These are phyloP conservation scores for Oldenlandia corymbosa DNA, from an alignment of 257 asterid genomes.

Conservation along the genomic window DNA sequence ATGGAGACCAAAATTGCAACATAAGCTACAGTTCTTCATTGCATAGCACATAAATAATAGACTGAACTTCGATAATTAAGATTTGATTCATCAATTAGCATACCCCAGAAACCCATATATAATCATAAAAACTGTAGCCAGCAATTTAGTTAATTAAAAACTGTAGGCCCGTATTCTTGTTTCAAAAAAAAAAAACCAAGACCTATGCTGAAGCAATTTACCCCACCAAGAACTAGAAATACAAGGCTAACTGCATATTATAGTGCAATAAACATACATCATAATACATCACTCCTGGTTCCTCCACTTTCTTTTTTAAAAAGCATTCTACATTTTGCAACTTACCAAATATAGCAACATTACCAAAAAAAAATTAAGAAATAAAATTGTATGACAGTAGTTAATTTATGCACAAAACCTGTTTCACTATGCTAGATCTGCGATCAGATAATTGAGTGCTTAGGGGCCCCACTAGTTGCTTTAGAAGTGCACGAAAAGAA, in stretches of 20 bases:
- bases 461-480: constrained; percentile 87
- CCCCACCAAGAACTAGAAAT: background rate
- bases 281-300: background rate
- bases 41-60: background rate
- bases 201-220: background rate
- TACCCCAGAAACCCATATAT: background rate
- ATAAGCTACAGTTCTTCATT: constrained; percentile 7
- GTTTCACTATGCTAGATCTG: constrained; percentile 97
- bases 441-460: constrained; percentile 93
- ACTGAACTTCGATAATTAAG: background rate
- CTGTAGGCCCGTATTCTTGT: too few species aligned
- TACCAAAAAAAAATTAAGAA: background rate
- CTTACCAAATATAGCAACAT: background rate
- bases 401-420: constrained; percentile 39
- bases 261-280: background rate
- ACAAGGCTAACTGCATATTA: background rate
- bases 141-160: background rate
- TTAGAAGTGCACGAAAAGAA: constrained; percentile 85
- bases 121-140: background rate
- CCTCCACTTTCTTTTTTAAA: background rate
- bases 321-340: background rate
- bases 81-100: background rate
- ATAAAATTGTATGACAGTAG: background rate
- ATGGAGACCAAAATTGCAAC: constrained; percentile 15
- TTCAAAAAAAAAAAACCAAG: too few species aligned